phyloP scores from a whole-genome alignment of 257 asterid species.

The Salvia splendens region DNA sequence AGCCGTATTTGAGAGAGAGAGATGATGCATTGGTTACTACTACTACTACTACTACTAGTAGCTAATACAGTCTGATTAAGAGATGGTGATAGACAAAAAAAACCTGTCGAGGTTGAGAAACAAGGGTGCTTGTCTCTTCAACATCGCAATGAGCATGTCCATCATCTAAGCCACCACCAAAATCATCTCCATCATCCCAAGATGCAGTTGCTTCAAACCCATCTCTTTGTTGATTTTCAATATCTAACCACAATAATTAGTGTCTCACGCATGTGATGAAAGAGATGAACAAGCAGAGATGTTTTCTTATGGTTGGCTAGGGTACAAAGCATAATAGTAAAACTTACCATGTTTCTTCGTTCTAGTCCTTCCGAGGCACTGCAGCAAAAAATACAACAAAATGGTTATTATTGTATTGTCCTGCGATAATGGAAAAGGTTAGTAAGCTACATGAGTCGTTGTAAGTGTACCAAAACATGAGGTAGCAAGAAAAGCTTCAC shows the following conservation, averaged over 20 bases:
- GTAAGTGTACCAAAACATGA: slow-evolving; percentile 63
- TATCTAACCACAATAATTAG: slow-evolving; percentile 38
- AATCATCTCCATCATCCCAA: slow-evolving; percentile 72
- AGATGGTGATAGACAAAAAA: slow-evolving; percentile 28
- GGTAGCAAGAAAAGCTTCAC: slow-evolving; percentile 90
- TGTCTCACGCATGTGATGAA: no score
- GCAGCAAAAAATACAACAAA: slow-evolving; percentile 37
- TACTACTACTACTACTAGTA: neutral
- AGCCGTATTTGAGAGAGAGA: neutral
- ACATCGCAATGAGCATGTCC: slow-evolving; percentile 56
- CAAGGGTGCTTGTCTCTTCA: slow-evolving; percentile 66
- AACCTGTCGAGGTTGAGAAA: slow-evolving; percentile 99
- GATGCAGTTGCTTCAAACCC: slow-evolving; percentile 58
- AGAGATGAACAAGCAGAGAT: no score
- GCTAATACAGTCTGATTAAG: neutral
- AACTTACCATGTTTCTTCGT: slow-evolving; percentile 58
- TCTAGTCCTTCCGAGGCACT: slow-evolving; percentile 86
- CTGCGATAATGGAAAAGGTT: neutral
- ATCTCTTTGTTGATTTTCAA: slow-evolving; percentile 50
- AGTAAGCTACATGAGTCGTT: slow-evolving; percentile 14
- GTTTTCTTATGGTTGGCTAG: no score
- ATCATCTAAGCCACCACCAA: slow-evolving; percentile 59
- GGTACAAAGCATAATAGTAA: slow-evolving; percentile 10
- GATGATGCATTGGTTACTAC: neutral
- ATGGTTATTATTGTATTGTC: slow-evolving; percentile 8